Base-by-base conservation (phyloP, 306 rosid species). In the Ochetophila trinervis region DNA sequence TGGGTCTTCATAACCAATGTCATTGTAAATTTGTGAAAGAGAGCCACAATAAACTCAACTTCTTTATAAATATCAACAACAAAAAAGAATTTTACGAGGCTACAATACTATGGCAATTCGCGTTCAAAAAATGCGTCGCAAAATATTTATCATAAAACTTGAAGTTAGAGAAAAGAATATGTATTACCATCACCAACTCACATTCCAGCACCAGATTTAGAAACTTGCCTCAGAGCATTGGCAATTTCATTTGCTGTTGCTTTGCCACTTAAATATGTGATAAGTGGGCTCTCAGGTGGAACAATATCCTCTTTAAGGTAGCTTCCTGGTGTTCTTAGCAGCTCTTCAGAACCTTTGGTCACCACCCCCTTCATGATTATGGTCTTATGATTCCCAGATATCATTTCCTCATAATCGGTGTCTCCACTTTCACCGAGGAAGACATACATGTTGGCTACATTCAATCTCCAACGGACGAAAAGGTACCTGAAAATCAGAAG, bases 391-490 rank as follows among this genome's bases (percentile, higher is more conserved):
- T 89, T 83, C 80, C 97, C 97, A 5, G 94, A 61, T 70, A 91
- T 91, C 96, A 91, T 61, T 73, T 91, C 97, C 60, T 91, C 97
- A 48, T 75, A 78, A 77, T 91, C 97, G 0, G 87, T 86, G 83
- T 91, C 97, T 45, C 97, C 95, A 17, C 80, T 82, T 79, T 91
- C 91, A 49, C 97, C 97, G 2, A 88, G 83, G 55, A 91, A 65
- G 23, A 91, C 93, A 65, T 78, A 86, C 97, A 91, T 91, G 81
- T 86, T 91, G 22, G 91, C 85, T n/a, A 91, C 85, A 32, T 82
- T 87, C 64, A 88, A 56, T 71, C 88, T 80, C 97, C 97, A 91
- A 7, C 97, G 91, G 27, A 91, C 97, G 61, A 91, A 91, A 24
- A 91, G 83, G 68, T 91, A 91, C 86, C 97, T 91, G n/a, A 53